Conservation (phyloP, 1,284 basidiomycete genomes). For the Earliella scabrosa region DNA sequence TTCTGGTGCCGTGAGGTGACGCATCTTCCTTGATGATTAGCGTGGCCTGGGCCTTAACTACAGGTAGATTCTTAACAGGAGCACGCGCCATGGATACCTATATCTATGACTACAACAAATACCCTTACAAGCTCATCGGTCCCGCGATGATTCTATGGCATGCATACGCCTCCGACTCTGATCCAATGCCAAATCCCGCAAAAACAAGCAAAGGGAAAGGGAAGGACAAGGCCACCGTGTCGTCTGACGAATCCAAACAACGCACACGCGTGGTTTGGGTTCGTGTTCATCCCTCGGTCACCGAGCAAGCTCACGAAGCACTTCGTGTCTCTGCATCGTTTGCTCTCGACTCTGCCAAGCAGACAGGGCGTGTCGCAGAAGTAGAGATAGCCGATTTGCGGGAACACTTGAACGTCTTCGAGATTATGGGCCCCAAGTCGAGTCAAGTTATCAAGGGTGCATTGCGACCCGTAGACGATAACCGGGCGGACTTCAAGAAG, state of each 20-base stretch:
- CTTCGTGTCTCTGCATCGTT: constrained; percentile 56
- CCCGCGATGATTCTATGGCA: constrained; percentile 81
- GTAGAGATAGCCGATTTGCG: constrained; percentile 74
- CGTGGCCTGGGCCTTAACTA: neutral
- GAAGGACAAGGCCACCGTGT: constrained; percentile 17
- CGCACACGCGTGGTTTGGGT: constrained; percentile 66
- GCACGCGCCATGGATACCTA: constrained; percentile 61
- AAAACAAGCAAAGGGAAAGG: constrained; percentile 28
- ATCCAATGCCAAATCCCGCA: constrained; percentile 9
- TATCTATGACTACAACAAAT: constrained; percentile 65
- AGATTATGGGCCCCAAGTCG: constrained; percentile 85
- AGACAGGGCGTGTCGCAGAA: constrained; percentile 38
- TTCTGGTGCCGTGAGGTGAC: constrained; percentile 61
- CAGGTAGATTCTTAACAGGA: constrained; percentile 56
- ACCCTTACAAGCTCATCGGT: constrained; percentile 73
- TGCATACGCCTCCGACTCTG: constrained; percentile 27
- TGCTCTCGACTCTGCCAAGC: constrained; percentile 48
- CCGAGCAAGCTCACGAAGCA: constrained; percentile 55
- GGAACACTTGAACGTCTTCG: constrained; percentile 77
- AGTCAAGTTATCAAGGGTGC: constrained; percentile 80
- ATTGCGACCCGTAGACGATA: constrained; percentile 60
- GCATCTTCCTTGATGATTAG: neutral
- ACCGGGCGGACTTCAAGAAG: constrained; percentile 62
- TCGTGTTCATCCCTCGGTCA: constrained; percentile 77
- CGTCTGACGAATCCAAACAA: constrained; percentile 18